Evolutionary conservation across 129 eudicot genomes (phyloP).

Genomic region (Tanacetum coccineum): DNA sequence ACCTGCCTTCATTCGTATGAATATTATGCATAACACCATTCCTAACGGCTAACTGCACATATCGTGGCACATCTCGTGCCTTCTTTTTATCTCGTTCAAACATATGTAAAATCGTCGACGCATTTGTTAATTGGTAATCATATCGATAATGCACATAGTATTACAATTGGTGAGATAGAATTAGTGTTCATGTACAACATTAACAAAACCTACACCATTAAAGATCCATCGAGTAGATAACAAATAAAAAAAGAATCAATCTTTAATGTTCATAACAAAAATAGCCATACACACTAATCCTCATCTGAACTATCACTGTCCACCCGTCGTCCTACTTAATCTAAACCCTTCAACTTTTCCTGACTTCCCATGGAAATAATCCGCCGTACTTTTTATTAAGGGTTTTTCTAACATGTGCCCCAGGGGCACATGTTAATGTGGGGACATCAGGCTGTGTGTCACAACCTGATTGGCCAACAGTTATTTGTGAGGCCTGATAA

Average conservation of each 20-base stretch:
- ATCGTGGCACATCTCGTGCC: constrained; percentile 31
- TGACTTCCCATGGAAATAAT: too few relatives aligned
- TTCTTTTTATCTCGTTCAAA: constrained; percentile 35
- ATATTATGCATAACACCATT: too few relatives aligned
- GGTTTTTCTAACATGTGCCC: too few relatives aligned
- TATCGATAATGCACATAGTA: constrained; percentile 23
- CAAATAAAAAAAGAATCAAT: constrained; percentile 22
- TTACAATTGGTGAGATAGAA: constrained; percentile 22
- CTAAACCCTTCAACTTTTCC: too few relatives aligned
- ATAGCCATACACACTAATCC: constrained; percentile 40
- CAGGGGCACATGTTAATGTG: too few relatives aligned
- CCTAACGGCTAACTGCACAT: too few relatives aligned
- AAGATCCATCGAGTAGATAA: constrained; percentile 22
- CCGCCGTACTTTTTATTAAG: too few relatives aligned
- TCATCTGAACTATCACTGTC: constrained; percentile 86
- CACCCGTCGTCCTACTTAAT: constrained; percentile 46
- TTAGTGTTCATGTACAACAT: constrained; percentile 30
- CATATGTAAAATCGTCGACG: background rate
- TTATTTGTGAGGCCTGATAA: too few relatives aligned
- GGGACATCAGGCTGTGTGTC: too few relatives aligned
- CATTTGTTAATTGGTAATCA: constrained; percentile 8
- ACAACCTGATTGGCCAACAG: too few relatives aligned
- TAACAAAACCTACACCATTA: constrained; percentile 25
- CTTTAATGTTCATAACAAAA: constrained; percentile 15
- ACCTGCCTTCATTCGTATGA: too few relatives aligned